These are phyloP conservation scores for Rehmannia glutinosa DNA, from an alignment of 257 asterid genomes.

Conservation along the genomic window DNA sequence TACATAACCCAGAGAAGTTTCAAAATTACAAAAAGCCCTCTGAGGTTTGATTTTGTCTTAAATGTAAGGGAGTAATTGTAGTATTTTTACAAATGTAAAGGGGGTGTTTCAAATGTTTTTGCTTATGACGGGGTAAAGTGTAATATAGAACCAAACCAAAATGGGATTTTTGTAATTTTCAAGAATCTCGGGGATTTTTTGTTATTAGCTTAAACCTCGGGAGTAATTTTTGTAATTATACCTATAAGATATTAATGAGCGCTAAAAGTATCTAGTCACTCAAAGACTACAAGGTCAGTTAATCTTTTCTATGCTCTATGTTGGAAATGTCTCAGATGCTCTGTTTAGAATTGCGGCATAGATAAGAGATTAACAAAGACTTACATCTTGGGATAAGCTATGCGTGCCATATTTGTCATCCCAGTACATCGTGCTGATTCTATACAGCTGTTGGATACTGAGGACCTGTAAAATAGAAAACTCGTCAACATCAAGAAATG, in stretches of 20 bases:
- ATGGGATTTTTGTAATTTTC: too few relatives aligned
- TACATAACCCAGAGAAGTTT: too few relatives aligned
- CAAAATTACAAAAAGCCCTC: too few relatives aligned
- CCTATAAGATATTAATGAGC: not conserved
- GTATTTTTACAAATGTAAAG: too few relatives aligned
- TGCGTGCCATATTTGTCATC: slow-evolving; percentile 98
- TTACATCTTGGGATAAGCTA: slow-evolving; percentile 88
- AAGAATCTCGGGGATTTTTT: too few relatives aligned
- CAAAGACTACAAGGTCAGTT: not conserved
- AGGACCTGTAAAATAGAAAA: slow-evolving; percentile 55
- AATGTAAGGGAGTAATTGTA: too few relatives aligned
- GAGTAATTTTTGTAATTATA: too few relatives aligned
- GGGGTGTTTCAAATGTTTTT: too few relatives aligned
- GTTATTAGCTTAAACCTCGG: too few relatives aligned
- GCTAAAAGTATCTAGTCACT: not conserved
- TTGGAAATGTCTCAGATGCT: not conserved
- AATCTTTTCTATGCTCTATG: not conserved
- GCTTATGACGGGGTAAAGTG: too few relatives aligned
- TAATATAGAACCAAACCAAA: too few relatives aligned
- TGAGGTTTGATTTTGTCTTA: too few relatives aligned
- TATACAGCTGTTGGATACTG: slow-evolving; percentile 91
- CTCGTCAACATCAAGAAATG: not conserved
- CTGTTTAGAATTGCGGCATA: not conserved
- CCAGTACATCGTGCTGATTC: slow-evolving; percentile 99
- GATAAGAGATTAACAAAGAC: slow-evolving; percentile 13